These are phyloP conservation scores for Torulaspora maleeae DNA, from an alignment of 805 yeast species.

Conservation along the genomic window DNA sequence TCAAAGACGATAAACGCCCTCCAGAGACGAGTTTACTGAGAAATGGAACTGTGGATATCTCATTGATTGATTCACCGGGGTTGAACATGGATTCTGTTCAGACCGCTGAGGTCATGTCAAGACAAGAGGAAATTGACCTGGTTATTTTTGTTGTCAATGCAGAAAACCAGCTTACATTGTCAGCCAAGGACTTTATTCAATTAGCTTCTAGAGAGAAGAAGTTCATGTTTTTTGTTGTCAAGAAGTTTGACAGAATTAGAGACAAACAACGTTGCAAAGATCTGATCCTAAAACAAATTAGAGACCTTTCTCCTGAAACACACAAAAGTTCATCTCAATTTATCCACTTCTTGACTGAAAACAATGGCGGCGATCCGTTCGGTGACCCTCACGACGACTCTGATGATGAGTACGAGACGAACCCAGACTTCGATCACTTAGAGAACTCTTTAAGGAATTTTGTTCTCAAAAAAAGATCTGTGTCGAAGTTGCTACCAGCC, in stretches of 20 bases:
- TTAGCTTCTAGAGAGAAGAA: constrained; percentile 89
- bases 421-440: constrained; percentile 73
- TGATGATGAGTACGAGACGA: constrained; percentile 35
- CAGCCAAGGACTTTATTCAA: constrained; percentile 89
- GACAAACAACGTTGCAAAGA: constrained; percentile 75
- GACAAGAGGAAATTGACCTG: constrained; percentile 95
- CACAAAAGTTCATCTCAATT: constrained; percentile 83
- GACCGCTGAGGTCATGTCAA: constrained; percentile 89
- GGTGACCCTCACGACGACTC: constrained; percentile 37
- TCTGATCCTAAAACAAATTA: constrained; percentile 79
- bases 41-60: constrained; percentile 89
- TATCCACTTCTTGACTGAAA: constrained; percentile 85
- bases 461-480: constrained; percentile 80
- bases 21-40: constrained; percentile 64
- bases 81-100: constrained; percentile 87
- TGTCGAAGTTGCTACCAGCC: constrained; percentile 88
- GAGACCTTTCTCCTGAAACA: constrained; percentile 82
- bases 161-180: constrained; percentile 89
- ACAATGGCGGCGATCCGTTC: constrained; percentile 41
- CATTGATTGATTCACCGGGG: constrained; percentile 96
- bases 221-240: constrained; percentile 88
- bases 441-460: constrained; percentile 84
- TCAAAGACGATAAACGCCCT: constrained; percentile 60
- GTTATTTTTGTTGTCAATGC: constrained; percentile 96
- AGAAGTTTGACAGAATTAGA: constrained; percentile 79